These are phyloP conservation scores for Modicella reniformis DNA, from an alignment of 371 early-diverging fungal species.

Conservation along the genomic window DNA sequence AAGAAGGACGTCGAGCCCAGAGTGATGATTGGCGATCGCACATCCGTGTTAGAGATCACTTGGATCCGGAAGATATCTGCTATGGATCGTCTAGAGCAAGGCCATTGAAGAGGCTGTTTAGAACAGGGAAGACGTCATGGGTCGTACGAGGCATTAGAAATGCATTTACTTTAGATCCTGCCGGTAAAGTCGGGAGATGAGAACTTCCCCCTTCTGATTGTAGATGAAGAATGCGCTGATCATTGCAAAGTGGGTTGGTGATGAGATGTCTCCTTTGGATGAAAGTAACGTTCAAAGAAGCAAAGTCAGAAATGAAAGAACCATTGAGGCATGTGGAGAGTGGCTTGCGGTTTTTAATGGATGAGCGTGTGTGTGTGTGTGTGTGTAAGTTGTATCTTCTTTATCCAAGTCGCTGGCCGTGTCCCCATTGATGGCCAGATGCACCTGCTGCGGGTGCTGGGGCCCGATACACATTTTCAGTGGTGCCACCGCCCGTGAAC, in stretches of 20 bases:
- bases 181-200: constrained; percentile 93
- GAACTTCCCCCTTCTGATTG: constrained; percentile 97
- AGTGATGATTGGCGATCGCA: constrained; percentile 92
- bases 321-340: no score
- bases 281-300: no score
- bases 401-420: constrained; percentile 58
- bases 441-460: constrained; percentile 24
- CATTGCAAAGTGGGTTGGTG: no score
- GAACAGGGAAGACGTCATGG: neutral
- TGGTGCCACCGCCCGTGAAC: constrained; percentile 31
- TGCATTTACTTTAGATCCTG: constrained; percentile 88
- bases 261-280: no score
- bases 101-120: no score
- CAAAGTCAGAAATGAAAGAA: no score
- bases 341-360: no score
- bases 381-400: constrained; percentile 63
- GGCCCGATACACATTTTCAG: constrained; percentile 23
- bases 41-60: constrained; percentile 90
- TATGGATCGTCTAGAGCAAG: constrained; percentile 80
- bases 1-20: constrained; percentile 88
- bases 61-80: constrained; percentile 96
- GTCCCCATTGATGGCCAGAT: constrained; percentile 60
- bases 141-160: neutral
- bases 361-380: constrained; percentile 80
- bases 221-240: constrained; percentile 93